Percentiles rank a stretch among this genome's conserved stretches.
Conservation (phyloP, 225 moss, liverwort and hornwort species). For the Anthoceros angustus region DNA sequence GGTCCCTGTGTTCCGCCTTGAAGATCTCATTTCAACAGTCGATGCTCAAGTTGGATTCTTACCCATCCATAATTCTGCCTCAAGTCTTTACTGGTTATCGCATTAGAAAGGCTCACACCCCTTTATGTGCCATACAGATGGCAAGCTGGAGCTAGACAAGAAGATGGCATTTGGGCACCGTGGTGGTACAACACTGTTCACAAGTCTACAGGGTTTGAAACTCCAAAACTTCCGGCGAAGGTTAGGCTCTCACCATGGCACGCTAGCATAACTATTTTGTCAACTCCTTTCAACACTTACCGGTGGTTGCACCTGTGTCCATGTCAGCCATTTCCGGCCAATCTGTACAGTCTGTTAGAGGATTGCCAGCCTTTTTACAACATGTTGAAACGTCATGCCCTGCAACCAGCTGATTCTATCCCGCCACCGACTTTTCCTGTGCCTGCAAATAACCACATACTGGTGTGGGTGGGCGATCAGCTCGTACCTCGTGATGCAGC, state of each 20-base stretch:
- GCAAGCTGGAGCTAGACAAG: slow-evolving; percentile 74
- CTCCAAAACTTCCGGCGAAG: slow-evolving; percentile 43
- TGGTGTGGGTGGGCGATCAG: slow-evolving; percentile 58
- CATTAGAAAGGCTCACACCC: background rate
- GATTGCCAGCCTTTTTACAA: slow-evolving; percentile 76
- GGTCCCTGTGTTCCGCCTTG: slow-evolving; percentile 64
- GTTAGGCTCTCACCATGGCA: slow-evolving; percentile 15
- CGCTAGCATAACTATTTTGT: slow-evolving; percentile 12
- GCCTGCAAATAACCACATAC: slow-evolving; percentile 45
- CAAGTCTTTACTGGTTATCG: background rate
- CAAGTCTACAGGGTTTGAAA: slow-evolving; percentile 55
- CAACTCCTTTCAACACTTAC: slow-evolving; percentile 6
- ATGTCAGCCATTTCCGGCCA: slow-evolving; percentile 69
- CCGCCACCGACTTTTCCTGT: slow-evolving; percentile 33
- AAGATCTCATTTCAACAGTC: slow-evolving; percentile 64
- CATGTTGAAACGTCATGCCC: slow-evolving; percentile 59
- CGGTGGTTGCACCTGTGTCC: too few species aligned
- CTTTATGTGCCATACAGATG: slow-evolving; percentile 27
- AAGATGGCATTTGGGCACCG: slow-evolving; percentile 85
- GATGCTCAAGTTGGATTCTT: slow-evolving; percentile 45
- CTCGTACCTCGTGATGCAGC: slow-evolving; percentile 50
- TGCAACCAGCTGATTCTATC: slow-evolving; percentile 31
- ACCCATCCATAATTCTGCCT: background rate
- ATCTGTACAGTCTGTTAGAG: slow-evolving; percentile 70
- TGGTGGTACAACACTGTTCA: slow-evolving; percentile 81